Evolutionary conservation across 176 grass and related monocot genomes (phyloP), one percentile per base, ranked within the genome.

Genomic region (Rhipidocladum racemiflorum): DNA sequence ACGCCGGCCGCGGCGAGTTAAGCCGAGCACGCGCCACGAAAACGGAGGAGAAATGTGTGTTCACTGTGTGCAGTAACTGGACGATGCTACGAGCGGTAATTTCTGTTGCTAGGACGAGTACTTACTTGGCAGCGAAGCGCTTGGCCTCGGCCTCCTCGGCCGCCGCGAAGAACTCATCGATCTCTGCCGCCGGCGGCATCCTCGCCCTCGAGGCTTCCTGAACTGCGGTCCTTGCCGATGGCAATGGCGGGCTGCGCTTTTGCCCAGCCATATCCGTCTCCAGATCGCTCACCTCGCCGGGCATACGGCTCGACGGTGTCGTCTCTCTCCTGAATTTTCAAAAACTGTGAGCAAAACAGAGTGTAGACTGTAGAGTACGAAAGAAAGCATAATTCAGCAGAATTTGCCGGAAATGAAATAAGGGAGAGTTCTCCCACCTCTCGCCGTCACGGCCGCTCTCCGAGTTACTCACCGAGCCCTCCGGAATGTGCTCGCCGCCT

Each of bases 81-180:
- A 44, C 39, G 55, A 15, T 25, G n/a, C 55, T 4, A 57, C n/a
- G 9, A 12, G 55, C n/a, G 23, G 40, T 77, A 46, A 44, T n/a
- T 14, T 8, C 17, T 45, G 44, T 1, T 35, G 38, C 9, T 44
- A 3, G 2, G 30, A 3, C 4, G 45, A 28, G 62, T 39, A 64
- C 88, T 93, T 87, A 97, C 94, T 93, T 97, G 91, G 86, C 65
- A 28, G 91, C 72, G 76, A 97, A 97, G 17, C 88, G 86, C 64
- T 89, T 79, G 68, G 86, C 80, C 68, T 89, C 61, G 54, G 84
- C 88, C 72, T 72, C 67, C 77, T 97, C 94, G 54, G 88, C 91
- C n/a, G 84, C 88, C 4, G 75, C 60, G 64, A 97, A 97, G 88
- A 97, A 97, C 18, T 81, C 89, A 50, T 89, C 84, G 79, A 97